A percentile compares a stretch with the other conserved stretches of the same genome.
Conservation (phyloP, 176 grass and related monocot species). For the Raddia guianensis region DNA sequence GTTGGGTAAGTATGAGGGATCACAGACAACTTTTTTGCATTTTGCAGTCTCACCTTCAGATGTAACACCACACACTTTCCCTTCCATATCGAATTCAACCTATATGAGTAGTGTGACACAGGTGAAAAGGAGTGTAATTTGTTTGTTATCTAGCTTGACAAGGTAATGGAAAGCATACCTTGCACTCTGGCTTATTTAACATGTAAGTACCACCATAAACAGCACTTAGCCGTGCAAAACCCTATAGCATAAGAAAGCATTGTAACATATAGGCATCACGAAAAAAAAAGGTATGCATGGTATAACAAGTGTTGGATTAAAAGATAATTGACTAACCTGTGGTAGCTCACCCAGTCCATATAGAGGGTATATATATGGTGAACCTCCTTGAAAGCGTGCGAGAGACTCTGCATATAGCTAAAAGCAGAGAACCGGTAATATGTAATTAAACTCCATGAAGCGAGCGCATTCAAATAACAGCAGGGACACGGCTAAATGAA, state of each 20-base stretch:
- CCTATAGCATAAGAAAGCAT: slow-evolving; percentile 47
- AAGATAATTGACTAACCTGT: slow-evolving; percentile 60
- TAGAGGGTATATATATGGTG: slow-evolving; percentile 93
- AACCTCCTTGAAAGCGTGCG: slow-evolving; percentile 85
- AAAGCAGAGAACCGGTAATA: slow-evolving; percentile 32
- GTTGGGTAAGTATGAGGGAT: slow-evolving; percentile 85
- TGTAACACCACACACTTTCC: slow-evolving; percentile 92
- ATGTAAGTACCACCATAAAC: slow-evolving; percentile 99
- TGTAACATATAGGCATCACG: slow-evolving; percentile 18
- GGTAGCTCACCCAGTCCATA: slow-evolving; percentile 89
- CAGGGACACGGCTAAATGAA: neutral
- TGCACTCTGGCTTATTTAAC: slow-evolving; percentile 95
- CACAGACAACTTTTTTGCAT: slow-evolving; percentile 96
- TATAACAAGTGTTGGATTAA: slow-evolving; percentile 23
- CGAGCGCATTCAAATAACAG: slow-evolving; percentile 28
- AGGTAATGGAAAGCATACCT: slow-evolving; percentile 55
- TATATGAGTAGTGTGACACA: slow-evolving; percentile 33
- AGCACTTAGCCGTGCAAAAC: slow-evolving; percentile 94
- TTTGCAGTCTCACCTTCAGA: slow-evolving; percentile 96
- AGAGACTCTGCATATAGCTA: slow-evolving; percentile 88
- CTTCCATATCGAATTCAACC: slow-evolving; percentile 94
- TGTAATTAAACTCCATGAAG: slow-evolving; percentile 13
- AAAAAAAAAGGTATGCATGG: slow-evolving; percentile 9
- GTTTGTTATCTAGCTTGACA: neutral
- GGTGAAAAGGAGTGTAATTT: slow-evolving; percentile 26